Percentiles rank a stretch among this genome's conserved stretches.
phyloP scores from a whole-genome alignment of 2,329 filamentous ascomycete genomes.

The Phyllosticta citribraziliensis region DNA sequence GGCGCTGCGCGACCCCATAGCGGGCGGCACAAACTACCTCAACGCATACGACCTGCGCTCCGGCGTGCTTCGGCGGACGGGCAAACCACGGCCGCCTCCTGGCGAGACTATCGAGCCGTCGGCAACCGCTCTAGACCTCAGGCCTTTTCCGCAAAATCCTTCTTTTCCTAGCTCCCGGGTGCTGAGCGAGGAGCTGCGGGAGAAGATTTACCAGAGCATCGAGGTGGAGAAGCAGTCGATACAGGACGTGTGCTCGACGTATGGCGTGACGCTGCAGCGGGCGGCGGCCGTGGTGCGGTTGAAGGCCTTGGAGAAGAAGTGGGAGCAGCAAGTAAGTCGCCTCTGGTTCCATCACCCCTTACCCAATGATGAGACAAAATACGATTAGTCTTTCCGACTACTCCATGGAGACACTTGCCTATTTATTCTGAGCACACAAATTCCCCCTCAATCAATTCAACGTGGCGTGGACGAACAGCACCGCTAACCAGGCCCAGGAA shows the following conservation, averaged over 20 bases:
- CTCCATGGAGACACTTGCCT: constrained; percentile 73
- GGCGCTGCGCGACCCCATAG: constrained; percentile 38
- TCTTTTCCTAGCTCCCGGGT: constrained; percentile 63
- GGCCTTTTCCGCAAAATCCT: constrained; percentile 65
- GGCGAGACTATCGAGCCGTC: constrained; percentile 20
- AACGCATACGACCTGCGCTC: constrained; percentile 39
- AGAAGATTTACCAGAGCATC: constrained; percentile 53
- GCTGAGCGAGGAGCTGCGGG: constrained; percentile 61
- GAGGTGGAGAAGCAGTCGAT: constrained; percentile 39
- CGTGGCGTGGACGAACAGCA: background rate
- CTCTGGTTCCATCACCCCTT: background rate
- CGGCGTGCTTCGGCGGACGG: constrained; percentile 36
- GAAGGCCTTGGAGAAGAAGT: constrained; percentile 76
- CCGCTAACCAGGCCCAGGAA: constrained; percentile 42
- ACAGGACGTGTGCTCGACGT: constrained; percentile 65
- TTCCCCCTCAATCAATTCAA: constrained; percentile 12
- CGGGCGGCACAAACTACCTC: constrained; percentile 45
- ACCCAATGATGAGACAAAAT: constrained; percentile 63
- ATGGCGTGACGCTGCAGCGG: constrained; percentile 70
- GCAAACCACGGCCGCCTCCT: background rate
- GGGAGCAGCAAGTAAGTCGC: constrained; percentile 60
- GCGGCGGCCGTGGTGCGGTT: constrained; percentile 78
- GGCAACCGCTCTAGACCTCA: constrained; percentile 22
- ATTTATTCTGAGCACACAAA: constrained; percentile 58
- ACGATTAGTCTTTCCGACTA: constrained; percentile 99